Base-by-base conservation (phyloP, 1,284 basidiomycete species). In the Trichosporon faecale region DNA sequence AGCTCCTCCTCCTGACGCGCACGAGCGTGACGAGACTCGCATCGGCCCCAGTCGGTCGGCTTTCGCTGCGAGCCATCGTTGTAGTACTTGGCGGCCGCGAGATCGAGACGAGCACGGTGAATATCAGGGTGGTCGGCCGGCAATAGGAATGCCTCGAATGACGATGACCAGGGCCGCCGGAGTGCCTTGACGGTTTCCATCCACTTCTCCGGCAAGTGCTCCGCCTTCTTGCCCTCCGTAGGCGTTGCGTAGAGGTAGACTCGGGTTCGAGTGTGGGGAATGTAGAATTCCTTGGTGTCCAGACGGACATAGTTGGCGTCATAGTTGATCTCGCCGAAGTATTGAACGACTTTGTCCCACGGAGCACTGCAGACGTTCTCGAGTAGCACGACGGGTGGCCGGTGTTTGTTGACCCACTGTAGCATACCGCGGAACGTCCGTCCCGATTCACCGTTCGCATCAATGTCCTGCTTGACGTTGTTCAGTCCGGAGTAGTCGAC, bases 401-500 rank as follows among this genome's bases (percentile, higher is more conserved):
- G 88, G 83, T 96, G 93, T 64, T 89, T 91, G 72, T 87, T 88
- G 52, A 97, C 91, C 93, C 94, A 98, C 49, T 89, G 89, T 85
- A 96, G 89, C 95, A 98, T 98, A 2, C 92, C 92, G 57, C 89
- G 88, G 80, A 94, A 95, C 0, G 92, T 95, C 25, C 90, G 86
- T n/a, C 93, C 93, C 8, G 92, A 95, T 82, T 96, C 94, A 63
- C 94, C 94, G 72, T 91, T 90, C 12, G 87, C 91, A 64, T 93
- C 90, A 49, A 96, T 92, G 63, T 89, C 91, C 81, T 98, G 94
- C 81, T 94, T 94, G 80, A 92, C 89, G 77, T 93, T 96, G 84
- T 98, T 98, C 67, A 98, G 87, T 76, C 92, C 93, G 16, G 95
- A 98, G 78, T 96, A 98, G 81, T 98, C 95, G 74, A 98, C 95